Conservation (phyloP, 805 yeast genomes). For the Candida alai region DNA sequence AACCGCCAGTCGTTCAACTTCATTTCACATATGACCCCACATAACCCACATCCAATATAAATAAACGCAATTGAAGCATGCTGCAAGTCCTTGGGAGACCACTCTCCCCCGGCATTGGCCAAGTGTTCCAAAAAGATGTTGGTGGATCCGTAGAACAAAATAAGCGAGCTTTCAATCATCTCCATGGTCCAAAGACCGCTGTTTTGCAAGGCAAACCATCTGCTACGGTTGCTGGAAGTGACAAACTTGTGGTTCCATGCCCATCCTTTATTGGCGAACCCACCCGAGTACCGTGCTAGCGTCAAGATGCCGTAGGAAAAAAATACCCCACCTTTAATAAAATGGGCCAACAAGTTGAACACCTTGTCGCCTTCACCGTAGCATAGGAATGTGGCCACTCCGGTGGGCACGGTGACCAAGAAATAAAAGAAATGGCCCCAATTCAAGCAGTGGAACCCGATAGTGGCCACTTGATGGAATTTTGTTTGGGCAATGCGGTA, state of each 20-base stretch:
- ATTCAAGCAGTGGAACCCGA: slow-evolving; percentile 48
- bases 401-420: slow-evolving; percentile 55
- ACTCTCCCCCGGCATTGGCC: slow-evolving; percentile 60
- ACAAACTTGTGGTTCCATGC: slow-evolving; percentile 69
- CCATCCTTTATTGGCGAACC: slow-evolving; percentile 71
- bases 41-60: slow-evolving; percentile 87
- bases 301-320: slow-evolving; percentile 70
- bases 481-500: slow-evolving; percentile 3
- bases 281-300: slow-evolving; percentile 86
- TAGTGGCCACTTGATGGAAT: slow-evolving; percentile 12
- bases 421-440: slow-evolving; percentile 63
- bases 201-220: slow-evolving; percentile 39
- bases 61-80: slow-evolving; percentile 31
- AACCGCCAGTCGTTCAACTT: slow-evolving; percentile 59
- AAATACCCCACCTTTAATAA: slow-evolving; percentile 94
- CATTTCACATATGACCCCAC: slow-evolving; percentile 83
- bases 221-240: slow-evolving; percentile 25
- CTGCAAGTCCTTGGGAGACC: slow-evolving; percentile 62
- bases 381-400: slow-evolving; percentile 61
- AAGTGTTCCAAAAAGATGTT: slow-evolving; percentile 90
- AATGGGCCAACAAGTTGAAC: slow-evolving; percentile 87
- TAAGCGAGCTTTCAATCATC: slow-evolving; percentile 71
- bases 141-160: slow-evolving; percentile 84
- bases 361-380: slow-evolving; percentile 66
- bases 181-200: slow-evolving; percentile 71